These are phyloP conservation scores for Penicillium expansum DNA, from an alignment of 2,329 filamentous ascomycete genomes.

Conservation along the genomic window DNA sequence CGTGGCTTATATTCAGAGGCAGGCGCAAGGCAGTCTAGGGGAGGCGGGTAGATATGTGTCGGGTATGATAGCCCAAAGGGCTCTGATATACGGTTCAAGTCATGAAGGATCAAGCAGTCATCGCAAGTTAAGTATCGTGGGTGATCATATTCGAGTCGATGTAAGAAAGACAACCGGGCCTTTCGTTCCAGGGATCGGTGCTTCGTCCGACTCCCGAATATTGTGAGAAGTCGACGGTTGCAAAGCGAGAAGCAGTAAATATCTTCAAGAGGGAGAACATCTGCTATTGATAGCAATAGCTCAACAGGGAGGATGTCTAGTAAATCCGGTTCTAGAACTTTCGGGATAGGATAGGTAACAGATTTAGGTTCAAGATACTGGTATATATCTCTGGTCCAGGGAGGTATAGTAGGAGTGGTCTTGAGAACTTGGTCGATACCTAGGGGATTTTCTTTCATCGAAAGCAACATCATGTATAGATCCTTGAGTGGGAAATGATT, in stretches of 20 bases:
- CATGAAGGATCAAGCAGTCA: not conserved
- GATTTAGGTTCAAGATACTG: not conserved
- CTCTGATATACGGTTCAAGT: not conserved
- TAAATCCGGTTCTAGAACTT: not conserved
- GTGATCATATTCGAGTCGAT: not conserved
- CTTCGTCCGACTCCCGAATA: not conserved
- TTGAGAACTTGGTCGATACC: not conserved
- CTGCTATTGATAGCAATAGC: not conserved
- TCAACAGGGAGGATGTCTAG: not conserved
- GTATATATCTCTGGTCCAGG: not conserved
- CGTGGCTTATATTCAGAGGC: not conserved
- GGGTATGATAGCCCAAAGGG: not conserved
- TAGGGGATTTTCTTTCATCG: not conserved
- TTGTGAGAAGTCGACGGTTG: not conserved
- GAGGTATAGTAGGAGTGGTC: not conserved
- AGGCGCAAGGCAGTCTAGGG: not conserved
- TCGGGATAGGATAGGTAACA: not conserved
- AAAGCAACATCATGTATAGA: not conserved
- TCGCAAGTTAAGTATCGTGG: not conserved
- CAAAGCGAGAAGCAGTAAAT: not conserved
- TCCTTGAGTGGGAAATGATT: not conserved
- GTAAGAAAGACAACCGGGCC: not conserved
- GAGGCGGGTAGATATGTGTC: not conserved
- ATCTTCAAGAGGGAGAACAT: not conserved
- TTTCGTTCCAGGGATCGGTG: not conserved